phyloP scores from a whole-genome alignment of 2,329 filamentous ascomycete species.

The Fusarium sp. region DNA sequence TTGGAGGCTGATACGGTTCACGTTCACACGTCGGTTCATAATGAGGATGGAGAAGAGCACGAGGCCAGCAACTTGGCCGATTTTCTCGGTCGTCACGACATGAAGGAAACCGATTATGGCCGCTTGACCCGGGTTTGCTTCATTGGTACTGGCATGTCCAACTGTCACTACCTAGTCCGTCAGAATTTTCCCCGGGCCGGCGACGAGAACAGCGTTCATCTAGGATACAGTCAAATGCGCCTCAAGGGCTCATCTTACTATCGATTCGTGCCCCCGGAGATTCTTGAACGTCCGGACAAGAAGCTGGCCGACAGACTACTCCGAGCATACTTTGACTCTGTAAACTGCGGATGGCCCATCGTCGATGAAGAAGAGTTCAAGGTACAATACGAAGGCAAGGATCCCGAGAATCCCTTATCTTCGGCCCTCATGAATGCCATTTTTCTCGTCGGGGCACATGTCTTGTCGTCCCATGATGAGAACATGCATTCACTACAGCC shows the following conservation, averaged over 20 bases:
- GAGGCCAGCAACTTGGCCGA: constrained; percentile 55
- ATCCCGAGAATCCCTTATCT: constrained; percentile 54
- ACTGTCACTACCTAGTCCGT: constrained; percentile 62
- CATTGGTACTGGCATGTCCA: constrained; percentile 63
- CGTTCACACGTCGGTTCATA: constrained; percentile 1
- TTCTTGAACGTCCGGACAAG: constrained; percentile 57
- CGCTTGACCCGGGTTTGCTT: constrained; percentile 60
- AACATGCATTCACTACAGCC: constrained; percentile 53
- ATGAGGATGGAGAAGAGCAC: constrained; percentile 53
- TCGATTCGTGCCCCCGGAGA: constrained; percentile 54
- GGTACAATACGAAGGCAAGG: constrained; percentile 55
- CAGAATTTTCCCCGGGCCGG: constrained; percentile 43
- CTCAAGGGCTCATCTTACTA: constrained; percentile 45
- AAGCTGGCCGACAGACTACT: constrained; percentile 58
- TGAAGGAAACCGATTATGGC: constrained; percentile 55
- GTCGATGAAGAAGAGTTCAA: constrained; percentile 61
- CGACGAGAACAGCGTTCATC: not conserved
- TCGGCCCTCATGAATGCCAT: constrained; percentile 60
- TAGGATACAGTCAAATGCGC: not conserved
- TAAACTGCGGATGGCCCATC: constrained; percentile 61
- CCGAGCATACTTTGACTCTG: constrained; percentile 57
- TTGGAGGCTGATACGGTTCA: not conserved
- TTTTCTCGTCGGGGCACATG: constrained; percentile 61
- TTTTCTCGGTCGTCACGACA: constrained; percentile 58
- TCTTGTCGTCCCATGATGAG: constrained; percentile 51